These are phyloP conservation scores for Penicillium pulvis DNA, from an alignment of 495 filamentous ascomycete species.

Conservation along the genomic window DNA sequence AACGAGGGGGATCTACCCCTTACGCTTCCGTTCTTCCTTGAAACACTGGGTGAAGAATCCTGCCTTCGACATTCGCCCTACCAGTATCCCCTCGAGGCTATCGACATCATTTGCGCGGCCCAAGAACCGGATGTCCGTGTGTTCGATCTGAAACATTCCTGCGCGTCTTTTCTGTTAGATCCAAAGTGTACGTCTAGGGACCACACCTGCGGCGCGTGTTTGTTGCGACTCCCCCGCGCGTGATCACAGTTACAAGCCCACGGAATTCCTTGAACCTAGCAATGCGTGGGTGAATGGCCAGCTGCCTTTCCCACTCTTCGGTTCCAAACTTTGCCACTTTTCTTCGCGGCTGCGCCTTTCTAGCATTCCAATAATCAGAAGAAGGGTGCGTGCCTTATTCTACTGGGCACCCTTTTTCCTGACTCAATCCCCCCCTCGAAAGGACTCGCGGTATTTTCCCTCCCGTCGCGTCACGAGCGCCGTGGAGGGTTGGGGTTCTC, in stretches of 20 bases:
- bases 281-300: conserved; percentile 25
- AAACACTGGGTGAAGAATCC: conserved; percentile 18
- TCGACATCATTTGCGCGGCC: conserved; percentile 13
- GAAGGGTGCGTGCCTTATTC: conserved; percentile 8
- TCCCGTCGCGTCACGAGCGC: conserved; percentile 13
- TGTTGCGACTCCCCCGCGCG: conserved; percentile 24
- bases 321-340: conserved; percentile 1
- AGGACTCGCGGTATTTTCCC: conserved; percentile 11
- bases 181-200: conserved; percentile 1
- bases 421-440: conserved; percentile 15
- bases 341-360: conserved; percentile 19
- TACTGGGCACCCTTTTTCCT: conserved; percentile 6
- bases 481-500: conserved; percentile 11
- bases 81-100: conserved; percentile 8
- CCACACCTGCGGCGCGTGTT: conserved; percentile 14
- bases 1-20: conserved; percentile 30
- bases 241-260: conserved; percentile 5
- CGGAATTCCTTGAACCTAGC: conserved; percentile 20
- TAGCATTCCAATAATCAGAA: conserved; percentile 25
- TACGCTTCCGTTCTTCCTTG: conserved; percentile 26
- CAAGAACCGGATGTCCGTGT: conserved; percentile 20
- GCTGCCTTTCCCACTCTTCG: conserved; percentile 16
- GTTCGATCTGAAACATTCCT: conserved; percentile 28
- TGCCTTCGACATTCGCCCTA: neutral
- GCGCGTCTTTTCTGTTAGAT: conserved; percentile 9